Evolutionary conservation across 2,329 filamentous ascomycete genomes (phyloP).

Genomic region (Hypoxylon sp.): DNA sequence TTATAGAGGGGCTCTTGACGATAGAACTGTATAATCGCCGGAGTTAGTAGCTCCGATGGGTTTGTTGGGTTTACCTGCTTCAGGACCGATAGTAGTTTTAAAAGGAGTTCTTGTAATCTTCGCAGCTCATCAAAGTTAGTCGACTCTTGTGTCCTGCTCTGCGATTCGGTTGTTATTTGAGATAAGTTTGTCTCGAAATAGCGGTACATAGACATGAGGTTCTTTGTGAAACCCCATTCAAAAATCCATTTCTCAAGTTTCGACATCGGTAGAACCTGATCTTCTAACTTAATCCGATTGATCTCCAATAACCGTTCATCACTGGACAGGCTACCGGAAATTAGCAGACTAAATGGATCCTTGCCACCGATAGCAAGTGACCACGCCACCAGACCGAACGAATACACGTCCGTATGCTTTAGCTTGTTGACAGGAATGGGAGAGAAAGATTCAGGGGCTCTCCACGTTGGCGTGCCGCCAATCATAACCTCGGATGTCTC

Average conservation of each 20-base stretch:
- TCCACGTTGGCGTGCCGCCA: slow-evolving; percentile 2
- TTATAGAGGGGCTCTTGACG: slow-evolving; percentile 1
- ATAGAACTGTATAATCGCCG: not conserved
- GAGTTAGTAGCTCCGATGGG: not conserved
- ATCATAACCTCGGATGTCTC: slow-evolving; percentile 3
- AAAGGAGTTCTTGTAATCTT: not conserved
- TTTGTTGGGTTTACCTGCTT: not conserved
- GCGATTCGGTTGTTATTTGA: not conserved
- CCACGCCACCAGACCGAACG: slow-evolving; percentile 7
- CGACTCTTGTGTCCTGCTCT: not conserved
- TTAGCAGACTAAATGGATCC: slow-evolving; percentile 5
- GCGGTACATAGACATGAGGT: not conserved
- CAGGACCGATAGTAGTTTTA: not conserved
- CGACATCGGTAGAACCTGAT: slow-evolving; percentile 11
- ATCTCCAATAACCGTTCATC: slow-evolving; percentile 4
- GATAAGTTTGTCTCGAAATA: not conserved
- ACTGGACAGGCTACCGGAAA: not conserved
- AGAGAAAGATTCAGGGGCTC: slow-evolving; percentile 8
- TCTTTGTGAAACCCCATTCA: slow-evolving; percentile 4
- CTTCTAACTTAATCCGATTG: not conserved
- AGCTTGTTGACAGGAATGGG: slow-evolving; percentile 5
- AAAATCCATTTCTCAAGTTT: slow-evolving; percentile 10
- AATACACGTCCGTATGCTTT: slow-evolving; percentile 1
- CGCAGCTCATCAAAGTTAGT: not conserved
- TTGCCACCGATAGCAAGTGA: slow-evolving; percentile 11